Conservation (phyloP, 345 rosid genomes). For the Passiflora organensis region DNA sequence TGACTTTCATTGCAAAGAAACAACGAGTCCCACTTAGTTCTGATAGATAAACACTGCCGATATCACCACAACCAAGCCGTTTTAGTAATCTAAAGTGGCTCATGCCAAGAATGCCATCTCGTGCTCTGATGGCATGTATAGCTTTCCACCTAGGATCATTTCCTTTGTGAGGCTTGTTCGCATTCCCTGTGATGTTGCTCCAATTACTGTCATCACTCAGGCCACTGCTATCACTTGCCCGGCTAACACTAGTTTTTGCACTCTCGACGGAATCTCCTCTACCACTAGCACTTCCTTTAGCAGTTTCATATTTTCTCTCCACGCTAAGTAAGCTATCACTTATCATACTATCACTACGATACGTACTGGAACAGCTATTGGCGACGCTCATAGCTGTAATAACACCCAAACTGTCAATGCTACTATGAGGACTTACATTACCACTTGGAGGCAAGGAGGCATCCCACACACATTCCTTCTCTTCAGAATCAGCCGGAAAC, state of each 20-base stretch:
- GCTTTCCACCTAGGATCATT: slow-evolving; percentile 99
- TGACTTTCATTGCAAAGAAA: slow-evolving; percentile 93
- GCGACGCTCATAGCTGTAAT: slow-evolving; percentile 78
- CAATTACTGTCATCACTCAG: slow-evolving; percentile 93
- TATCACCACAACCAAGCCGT: slow-evolving; percentile 96
- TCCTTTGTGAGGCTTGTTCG: slow-evolving; percentile 95
- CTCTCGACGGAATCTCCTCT: slow-evolving; percentile 82
- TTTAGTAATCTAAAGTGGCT: slow-evolving; percentile 85
- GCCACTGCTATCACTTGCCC: slow-evolving; percentile 83
- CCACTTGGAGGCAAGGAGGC: slow-evolving; percentile 94
- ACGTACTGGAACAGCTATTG: slow-evolving; percentile 46
- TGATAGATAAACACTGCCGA: slow-evolving; percentile 95
- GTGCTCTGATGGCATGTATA: slow-evolving; percentile 69
- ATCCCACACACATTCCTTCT: slow-evolving; percentile 94
- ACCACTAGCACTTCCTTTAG: slow-evolving; percentile 49
- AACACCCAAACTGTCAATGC: slow-evolving; percentile 69
- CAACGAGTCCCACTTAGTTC: slow-evolving; percentile 87
- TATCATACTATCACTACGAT: slow-evolving; percentile 48
- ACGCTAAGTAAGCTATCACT: slow-evolving; percentile 77
- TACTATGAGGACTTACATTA: slow-evolving; percentile 79
- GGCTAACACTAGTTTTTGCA: slow-evolving; percentile 70
- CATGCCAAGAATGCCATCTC: slow-evolving; percentile 92
- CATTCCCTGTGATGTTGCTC: slow-evolving; percentile 85
- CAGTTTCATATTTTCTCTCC: slow-evolving; percentile 62
- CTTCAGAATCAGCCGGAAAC: slow-evolving; percentile 63